These are phyloP conservation scores for Paracorniculantispora psalliotae DNA, from an alignment of 2,329 filamentous ascomycete genomes.

Conservation along the genomic window DNA sequence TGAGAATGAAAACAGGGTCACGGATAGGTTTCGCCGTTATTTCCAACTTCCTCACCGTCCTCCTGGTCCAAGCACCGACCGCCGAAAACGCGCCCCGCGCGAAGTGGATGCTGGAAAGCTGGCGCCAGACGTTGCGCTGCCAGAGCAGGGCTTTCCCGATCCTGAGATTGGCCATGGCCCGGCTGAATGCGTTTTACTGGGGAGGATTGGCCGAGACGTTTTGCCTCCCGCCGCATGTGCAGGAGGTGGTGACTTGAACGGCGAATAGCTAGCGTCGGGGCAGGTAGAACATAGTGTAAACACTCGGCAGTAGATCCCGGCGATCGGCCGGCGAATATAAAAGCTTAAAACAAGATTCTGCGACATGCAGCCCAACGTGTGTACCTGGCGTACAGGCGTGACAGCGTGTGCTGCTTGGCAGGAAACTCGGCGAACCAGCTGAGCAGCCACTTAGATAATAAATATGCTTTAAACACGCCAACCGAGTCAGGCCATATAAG, in stretches of 20 bases:
- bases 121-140: constrained; percentile 13
- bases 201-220: constrained; percentile 16
- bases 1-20: constrained; percentile 5
- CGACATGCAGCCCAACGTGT: too few species aligned
- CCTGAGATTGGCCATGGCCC: constrained; percentile 14
- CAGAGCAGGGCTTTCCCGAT: constrained; percentile 16
- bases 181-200: constrained; percentile 14
- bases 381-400: too few species aligned
- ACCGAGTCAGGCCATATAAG: constrained; percentile 9
- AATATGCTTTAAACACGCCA: neutral
- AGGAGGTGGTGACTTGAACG: constrained; percentile 6
- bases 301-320: too few species aligned
- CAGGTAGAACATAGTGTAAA: too few species aligned
- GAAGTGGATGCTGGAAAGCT: constrained; percentile 16
- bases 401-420: too few species aligned
- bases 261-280: too few species aligned
- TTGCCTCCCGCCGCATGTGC: constrained; percentile 14
- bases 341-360: too few species aligned
- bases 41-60: constrained; percentile 17
- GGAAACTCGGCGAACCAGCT: constrained; percentile 1
- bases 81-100: constrained; percentile 14
- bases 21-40: constrained; percentile 16
- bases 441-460: constrained; percentile 3
- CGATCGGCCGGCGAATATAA: too few species aligned
- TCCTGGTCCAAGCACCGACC: constrained; percentile 16